phyloP scores from a whole-genome alignment of 2,329 filamentous ascomycete species.

The Penicillium hesseltinei region DNA sequence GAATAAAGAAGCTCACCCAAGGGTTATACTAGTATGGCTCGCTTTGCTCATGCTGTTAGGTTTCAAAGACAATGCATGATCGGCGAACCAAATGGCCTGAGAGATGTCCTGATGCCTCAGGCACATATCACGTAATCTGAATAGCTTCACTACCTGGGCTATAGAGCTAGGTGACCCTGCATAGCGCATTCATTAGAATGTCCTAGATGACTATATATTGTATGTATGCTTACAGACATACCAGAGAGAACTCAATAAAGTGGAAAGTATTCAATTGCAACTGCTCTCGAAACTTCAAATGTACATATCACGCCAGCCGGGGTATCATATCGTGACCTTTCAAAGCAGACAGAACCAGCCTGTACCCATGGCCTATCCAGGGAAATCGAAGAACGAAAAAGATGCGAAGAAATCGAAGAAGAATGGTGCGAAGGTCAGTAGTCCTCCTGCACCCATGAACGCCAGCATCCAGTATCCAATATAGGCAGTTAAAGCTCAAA shows the following conservation, averaged over 20 bases:
- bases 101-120: conserved; percentile 20
- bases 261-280: conserved; percentile 12
- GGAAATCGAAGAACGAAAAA: conserved; percentile 2
- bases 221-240: background rate
- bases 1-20: conserved; percentile 1
- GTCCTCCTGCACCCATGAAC: conserved; percentile 10
- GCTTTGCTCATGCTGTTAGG: conserved; percentile 5
- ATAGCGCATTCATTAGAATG: background rate
- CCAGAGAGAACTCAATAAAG: background rate
- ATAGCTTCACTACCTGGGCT: background rate
- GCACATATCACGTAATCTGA: conserved; percentile 9
- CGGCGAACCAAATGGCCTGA: conserved; percentile 11
- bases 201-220: background rate
- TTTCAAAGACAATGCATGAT: conserved; percentile 13
- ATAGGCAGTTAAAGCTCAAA: background rate
- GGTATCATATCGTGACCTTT: conserved; percentile 34
- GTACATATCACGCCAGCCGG: conserved; percentile 19
- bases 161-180: background rate
- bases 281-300: conserved; percentile 12
- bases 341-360: conserved; percentile 22
- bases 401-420: conserved; percentile 6
- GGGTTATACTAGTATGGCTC: background rate
- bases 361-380: conserved; percentile 13
- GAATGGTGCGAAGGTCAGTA: background rate
- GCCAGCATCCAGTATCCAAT: conserved; percentile 14